Percentiles rank a stretch among this genome's conserved stretches.
phyloP scores from a whole-genome alignment of 331 rosid genomes.

The Spiraea crenata region DNA sequence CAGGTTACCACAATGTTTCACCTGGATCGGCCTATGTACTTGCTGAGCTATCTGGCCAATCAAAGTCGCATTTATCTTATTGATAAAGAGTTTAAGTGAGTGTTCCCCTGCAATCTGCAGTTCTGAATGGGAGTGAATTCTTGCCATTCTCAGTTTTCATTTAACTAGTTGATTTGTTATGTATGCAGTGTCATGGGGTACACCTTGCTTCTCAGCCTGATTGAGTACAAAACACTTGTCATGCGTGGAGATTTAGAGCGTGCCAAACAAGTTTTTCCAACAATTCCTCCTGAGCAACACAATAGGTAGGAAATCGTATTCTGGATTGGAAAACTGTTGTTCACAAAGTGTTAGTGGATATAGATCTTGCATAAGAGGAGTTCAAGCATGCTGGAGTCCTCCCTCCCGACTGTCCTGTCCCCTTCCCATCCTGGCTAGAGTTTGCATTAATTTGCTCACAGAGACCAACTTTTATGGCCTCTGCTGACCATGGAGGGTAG shows the following conservation, averaged over 20 bases:
- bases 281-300: constrained; percentile 45
- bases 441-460: not conserved
- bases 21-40: constrained; percentile 56
- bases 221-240: constrained; percentile 52
- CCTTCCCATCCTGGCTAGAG: not conserved
- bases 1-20: constrained; percentile 58
- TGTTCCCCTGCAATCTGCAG: constrained; percentile 13
- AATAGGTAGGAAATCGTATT: constrained; percentile 30
- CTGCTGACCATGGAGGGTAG: not conserved
- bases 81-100: constrained; percentile 56
- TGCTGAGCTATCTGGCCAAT: constrained; percentile 47
- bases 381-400: not conserved
- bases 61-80: constrained; percentile 51
- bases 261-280: constrained; percentile 39
- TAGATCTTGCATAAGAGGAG: not conserved
- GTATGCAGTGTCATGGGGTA: constrained; percentile 47
- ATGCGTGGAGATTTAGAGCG: constrained; percentile 48
- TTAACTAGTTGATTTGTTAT: constrained; percentile 12
- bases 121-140: constrained; percentile 5
- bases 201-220: constrained; percentile 52
- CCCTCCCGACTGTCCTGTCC: not conserved
- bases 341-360: not conserved
- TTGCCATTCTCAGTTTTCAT: not conserved
- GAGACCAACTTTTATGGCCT: not conserved
- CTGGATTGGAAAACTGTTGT: not conserved